Percentiles rank a stretch among this genome's conserved stretches.
Evolutionary conservation across 1,139 yeast species (phyloP).

Genomic region (Magnusiomyces fungicola): DNA sequence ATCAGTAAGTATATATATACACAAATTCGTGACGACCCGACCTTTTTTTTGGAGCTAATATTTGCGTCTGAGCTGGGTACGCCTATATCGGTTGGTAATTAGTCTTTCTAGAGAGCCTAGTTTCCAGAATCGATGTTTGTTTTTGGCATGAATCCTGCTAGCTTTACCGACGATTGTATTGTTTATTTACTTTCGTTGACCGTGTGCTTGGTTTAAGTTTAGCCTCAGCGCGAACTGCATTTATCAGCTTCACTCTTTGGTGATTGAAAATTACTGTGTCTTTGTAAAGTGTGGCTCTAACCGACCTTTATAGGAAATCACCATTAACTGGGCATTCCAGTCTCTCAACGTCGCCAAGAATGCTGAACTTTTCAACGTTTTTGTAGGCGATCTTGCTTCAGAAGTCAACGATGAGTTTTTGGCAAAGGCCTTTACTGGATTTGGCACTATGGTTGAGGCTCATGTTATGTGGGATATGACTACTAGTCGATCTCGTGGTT

Average conservation of each 20-base stretch:
- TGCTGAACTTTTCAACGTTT: conserved; percentile 57
- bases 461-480: conserved; percentile 98
- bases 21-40: too few relatives aligned
- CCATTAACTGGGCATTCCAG: conserved; percentile 79
- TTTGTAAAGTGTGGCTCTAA: too few relatives aligned
- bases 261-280: conserved; percentile 16
- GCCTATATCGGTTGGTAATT: too few relatives aligned
- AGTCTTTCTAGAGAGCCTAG: too few relatives aligned
- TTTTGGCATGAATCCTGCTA: too few relatives aligned
- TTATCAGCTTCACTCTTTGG: neutral
- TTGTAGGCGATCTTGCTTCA: conserved; percentile 79
- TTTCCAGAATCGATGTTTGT: too few relatives aligned
- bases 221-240: too few relatives aligned
- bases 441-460: conserved; percentile 65
- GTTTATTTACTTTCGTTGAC: too few relatives aligned
- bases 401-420: conserved; percentile 78
- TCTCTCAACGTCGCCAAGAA: conserved; percentile 51
- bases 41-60: too few relatives aligned
- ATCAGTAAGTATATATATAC: conserved; percentile 34
- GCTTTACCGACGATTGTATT: too few relatives aligned
- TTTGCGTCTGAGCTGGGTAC: too few relatives aligned
- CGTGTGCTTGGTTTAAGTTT: too few relatives aligned
- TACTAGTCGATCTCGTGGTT: conserved; percentile 84
- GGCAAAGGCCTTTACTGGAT: conserved; percentile 50
- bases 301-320: conserved; percentile 46